A percentile compares a stretch with the other conserved stretches of the same genome.
Evolutionary conservation across 768 basidiomycete species (phyloP).

Genomic region (Chlorophyllum brunneum): DNA sequence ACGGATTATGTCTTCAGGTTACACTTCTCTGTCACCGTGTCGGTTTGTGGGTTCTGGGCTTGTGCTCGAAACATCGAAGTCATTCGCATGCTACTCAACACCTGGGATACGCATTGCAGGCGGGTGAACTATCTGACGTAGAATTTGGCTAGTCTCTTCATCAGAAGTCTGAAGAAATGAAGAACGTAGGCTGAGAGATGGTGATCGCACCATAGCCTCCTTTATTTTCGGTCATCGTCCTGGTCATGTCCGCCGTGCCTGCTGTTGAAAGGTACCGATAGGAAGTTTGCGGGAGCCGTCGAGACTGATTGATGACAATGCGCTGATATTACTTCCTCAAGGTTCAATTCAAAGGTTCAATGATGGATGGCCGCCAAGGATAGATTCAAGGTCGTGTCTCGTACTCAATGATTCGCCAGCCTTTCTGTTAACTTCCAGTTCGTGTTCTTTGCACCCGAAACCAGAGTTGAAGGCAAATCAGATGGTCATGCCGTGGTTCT

Average conservation of each 20-base stretch:
- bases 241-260: background rate
- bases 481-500: no score
- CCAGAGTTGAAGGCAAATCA: no score
- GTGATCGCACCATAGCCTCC: background rate
- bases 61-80: background rate
- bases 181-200: background rate
- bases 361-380: constrained; percentile 1
- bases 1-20: background rate
- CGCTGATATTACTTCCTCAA: constrained; percentile 6
- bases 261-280: constrained; percentile 2
- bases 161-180: background rate
- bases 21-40: background rate
- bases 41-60: background rate
- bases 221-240: background rate
- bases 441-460: no score
- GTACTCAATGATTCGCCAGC: background rate
- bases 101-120: background rate
- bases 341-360: constrained; percentile 6
- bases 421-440: background rate
- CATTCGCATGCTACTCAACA: background rate
- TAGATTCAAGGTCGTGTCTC: background rate
- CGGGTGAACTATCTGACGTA: background rate
- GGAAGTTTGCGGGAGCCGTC: background rate
- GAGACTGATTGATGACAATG: background rate
- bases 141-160: background rate